Percentiles rank a stretch among this genome's conserved stretches.
These are phyloP conservation scores for Malus hybrid DNA, from an alignment of 331 rosid species.

Conservation along the genomic window DNA sequence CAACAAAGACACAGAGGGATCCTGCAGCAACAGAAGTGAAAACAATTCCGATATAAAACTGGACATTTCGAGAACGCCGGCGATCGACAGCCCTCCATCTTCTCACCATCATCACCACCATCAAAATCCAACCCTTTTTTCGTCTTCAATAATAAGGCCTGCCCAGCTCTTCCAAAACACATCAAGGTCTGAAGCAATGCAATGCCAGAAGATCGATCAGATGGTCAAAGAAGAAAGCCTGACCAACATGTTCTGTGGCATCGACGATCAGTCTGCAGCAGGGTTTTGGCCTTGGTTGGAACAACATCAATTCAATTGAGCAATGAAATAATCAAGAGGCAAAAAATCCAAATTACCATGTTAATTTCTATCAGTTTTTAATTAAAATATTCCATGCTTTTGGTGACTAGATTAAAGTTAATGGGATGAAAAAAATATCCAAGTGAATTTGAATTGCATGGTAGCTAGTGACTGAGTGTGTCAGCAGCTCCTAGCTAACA, in stretches of 20 bases:
- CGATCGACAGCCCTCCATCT: conserved; percentile 67
- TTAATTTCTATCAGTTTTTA: conserved; percentile 23
- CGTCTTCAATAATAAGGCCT: conserved; percentile 66
- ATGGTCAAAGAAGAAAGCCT: conserved; percentile 73
- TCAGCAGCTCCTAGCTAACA: conserved; percentile 13
- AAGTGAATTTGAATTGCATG: conserved; percentile 5
- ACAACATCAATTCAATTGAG: conserved; percentile 82
- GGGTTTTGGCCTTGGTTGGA: conserved; percentile 99
- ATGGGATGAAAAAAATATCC: conserved; percentile 1
- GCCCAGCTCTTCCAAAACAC: conserved; percentile 76
- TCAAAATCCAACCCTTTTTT: conserved; percentile 46
- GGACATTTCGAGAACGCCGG: conserved; percentile 83
- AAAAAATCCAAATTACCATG: conserved; percentile 24
- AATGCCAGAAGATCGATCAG: conserved; percentile 63
- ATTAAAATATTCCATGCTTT: conserved; percentile 30
- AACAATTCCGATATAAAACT: conserved; percentile 90
- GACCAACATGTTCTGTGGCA: conserved; percentile 80
- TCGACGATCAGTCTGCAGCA: conserved; percentile 69
- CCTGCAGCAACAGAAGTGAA: conserved; percentile 94
- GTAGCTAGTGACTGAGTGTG: conserved; percentile 2
- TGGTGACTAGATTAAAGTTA: conserved; percentile 15
- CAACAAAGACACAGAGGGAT: conserved; percentile 97
- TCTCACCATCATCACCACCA: conserved; percentile 1
- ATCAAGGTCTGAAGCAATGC: conserved; percentile 56
- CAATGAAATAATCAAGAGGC: conserved; percentile 24